Conservation (phyloP, 2,329 filamentous ascomycete species). For the Fusarium siculi region DNA sequence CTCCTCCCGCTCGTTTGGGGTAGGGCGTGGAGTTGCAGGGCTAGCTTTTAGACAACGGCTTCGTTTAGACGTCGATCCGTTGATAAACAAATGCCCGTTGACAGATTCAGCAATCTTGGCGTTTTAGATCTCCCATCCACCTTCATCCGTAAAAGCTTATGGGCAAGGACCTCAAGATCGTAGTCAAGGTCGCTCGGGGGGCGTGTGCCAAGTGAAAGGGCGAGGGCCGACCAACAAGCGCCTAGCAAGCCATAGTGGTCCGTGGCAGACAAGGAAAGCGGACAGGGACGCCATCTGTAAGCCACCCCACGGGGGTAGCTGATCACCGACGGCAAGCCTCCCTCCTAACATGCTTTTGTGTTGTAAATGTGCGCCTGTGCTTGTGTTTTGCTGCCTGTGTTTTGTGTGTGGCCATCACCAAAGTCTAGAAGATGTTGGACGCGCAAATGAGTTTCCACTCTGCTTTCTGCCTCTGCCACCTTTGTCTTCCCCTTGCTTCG, state of each 20-base stretch:
- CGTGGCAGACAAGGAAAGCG: constrained; percentile 31
- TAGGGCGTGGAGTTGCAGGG: constrained; percentile 32
- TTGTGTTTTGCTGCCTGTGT: constrained; percentile 22
- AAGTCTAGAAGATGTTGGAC: constrained; percentile 12
- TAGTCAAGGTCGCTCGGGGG: constrained; percentile 23
- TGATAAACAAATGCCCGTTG: constrained; percentile 38
- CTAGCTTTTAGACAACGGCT: constrained; percentile 33
- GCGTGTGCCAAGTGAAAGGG: constrained; percentile 32
- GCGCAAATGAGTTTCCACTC: constrained; percentile 33
- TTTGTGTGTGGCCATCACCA: constrained; percentile 33
- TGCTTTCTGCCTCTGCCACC: constrained; percentile 4
- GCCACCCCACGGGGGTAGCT: constrained; percentile 34
- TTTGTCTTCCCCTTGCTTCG: constrained; percentile 25
- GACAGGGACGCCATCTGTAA: constrained; percentile 26
- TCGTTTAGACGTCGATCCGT: constrained; percentile 36
- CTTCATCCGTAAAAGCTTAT: constrained; percentile 33
- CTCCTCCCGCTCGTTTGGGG: constrained; percentile 39
- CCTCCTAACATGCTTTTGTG: constrained; percentile 34
- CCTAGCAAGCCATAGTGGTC: constrained; percentile 32
- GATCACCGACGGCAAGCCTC: constrained; percentile 28
- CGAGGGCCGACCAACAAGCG: constrained; percentile 15
- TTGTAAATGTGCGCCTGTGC: constrained; percentile 40
- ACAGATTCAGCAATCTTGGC: constrained; percentile 33
- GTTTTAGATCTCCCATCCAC: constrained; percentile 30
- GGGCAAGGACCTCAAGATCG: constrained; percentile 31